A percentile compares a stretch with the other conserved stretches of the same genome.
phyloP scores from a whole-genome alignment of 2,329 filamentous ascomycete genomes.

The Fusarium albidum region DNA sequence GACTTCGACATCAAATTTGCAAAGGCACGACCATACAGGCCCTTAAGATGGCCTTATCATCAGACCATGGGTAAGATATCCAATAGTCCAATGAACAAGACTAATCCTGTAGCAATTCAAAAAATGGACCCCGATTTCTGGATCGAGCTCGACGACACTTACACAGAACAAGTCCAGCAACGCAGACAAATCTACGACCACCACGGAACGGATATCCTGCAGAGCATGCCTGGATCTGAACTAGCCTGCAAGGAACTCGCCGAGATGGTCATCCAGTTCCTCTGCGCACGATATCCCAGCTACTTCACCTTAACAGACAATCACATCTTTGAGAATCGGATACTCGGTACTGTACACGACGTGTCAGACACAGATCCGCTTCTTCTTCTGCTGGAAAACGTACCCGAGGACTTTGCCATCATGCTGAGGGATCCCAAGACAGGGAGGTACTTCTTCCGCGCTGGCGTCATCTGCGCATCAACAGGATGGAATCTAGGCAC shows the following conservation, averaged over 20 bases:
- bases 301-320: conserved; percentile 71
- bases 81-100: fast-evolving
- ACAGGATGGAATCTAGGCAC: conserved; percentile 79
- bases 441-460: conserved; percentile 77
- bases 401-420: conserved; percentile 85
- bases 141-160: conserved; percentile 82
- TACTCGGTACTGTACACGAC: conserved; percentile 69
- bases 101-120: conserved; percentile 64
- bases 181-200: conserved; percentile 70
- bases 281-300: conserved; percentile 77
- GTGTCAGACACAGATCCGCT: conserved; percentile 70
- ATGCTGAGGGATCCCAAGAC: conserved; percentile 74
- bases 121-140: conserved; percentile 86
- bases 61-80: conserved; percentile 82
- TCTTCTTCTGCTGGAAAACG: conserved; percentile 74
- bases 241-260: conserved; percentile 84
- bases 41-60: conserved; percentile 84
- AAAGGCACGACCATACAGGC: conserved; percentile 76
- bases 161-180: conserved; percentile 71
- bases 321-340: conserved; percentile 71
- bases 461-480: conserved; percentile 79
- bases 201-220: conserved; percentile 70
- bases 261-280: conserved; percentile 83
- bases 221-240: conserved; percentile 76
- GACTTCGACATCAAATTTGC: conserved; percentile 75